These are phyloP conservation scores for Beauveria varroae DNA, from an alignment of 2,329 filamentous ascomycete species.

Conservation along the genomic window DNA sequence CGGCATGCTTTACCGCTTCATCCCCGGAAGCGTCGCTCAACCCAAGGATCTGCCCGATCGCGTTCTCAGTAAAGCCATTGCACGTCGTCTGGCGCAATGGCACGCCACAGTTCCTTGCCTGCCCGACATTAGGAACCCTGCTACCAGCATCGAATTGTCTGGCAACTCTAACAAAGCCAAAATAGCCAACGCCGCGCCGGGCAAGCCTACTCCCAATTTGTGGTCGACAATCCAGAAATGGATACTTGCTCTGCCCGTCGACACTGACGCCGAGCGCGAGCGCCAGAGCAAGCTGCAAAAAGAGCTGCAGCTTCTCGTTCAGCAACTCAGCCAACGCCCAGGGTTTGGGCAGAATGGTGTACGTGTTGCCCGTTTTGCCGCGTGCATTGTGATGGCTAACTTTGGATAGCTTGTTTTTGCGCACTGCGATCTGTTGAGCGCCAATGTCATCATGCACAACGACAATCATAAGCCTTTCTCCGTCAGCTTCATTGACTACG, in stretches of 20 bases:
- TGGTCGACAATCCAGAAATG: slow-evolving; percentile 97
- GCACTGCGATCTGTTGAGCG: slow-evolving; percentile 92
- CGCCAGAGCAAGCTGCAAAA: slow-evolving; percentile 62
- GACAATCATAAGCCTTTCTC: slow-evolving; percentile 27
- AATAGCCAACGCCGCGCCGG: slow-evolving; percentile 48
- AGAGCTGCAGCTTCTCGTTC: slow-evolving; percentile 65
- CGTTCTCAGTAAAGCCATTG: slow-evolving; percentile 74
- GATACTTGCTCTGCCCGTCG: slow-evolving; percentile 75
- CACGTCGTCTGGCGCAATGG: slow-evolving; percentile 82
- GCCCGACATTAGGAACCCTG: slow-evolving; percentile 24
- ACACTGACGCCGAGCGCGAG: slow-evolving; percentile 59
- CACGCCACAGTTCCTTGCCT: slow-evolving; percentile 66
- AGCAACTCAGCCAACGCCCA: slow-evolving; percentile 65
- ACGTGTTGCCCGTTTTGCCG: slow-evolving; percentile 26
- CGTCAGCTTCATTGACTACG: slow-evolving; percentile 93
- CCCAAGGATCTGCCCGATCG: slow-evolving; percentile 72
- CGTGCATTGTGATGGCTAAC: not conserved
- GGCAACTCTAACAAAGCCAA: slow-evolving; percentile 29
- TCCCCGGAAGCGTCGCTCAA: slow-evolving; percentile 71
- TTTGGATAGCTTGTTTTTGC: slow-evolving; percentile 69
- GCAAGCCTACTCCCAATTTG: slow-evolving; percentile 72
- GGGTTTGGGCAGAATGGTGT: slow-evolving; percentile 71
- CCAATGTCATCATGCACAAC: slow-evolving; percentile 80
- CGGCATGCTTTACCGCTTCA: slow-evolving; percentile 89
- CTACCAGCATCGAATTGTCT: slow-evolving; percentile 18